These are phyloP conservation scores for Aspergillus sp. DNA, from an alignment of 2,329 filamentous ascomycete genomes.

Conservation along the genomic window DNA sequence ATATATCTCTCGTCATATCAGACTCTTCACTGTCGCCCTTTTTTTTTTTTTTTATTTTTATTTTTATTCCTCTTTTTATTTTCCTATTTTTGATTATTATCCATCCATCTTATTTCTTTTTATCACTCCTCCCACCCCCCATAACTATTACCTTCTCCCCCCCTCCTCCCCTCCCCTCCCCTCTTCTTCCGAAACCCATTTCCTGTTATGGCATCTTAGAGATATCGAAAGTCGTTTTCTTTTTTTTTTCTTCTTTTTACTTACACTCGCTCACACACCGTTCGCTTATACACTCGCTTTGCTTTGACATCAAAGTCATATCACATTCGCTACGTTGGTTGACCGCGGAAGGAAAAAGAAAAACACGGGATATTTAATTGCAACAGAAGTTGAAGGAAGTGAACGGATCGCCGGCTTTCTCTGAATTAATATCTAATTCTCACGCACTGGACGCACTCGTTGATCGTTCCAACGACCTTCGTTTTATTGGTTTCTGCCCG, in stretches of 20 bases:
- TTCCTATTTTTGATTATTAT: conserved; percentile 12
- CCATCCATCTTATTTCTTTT: conserved; percentile 22
- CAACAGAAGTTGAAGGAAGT: not conserved
- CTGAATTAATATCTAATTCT: conserved; percentile 18
- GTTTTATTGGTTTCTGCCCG: conserved; percentile 13
- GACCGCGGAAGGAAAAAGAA: conserved; percentile 15
- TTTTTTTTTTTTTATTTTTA: conserved; percentile 6
- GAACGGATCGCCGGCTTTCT: conserved; percentile 3
- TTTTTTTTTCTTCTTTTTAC: conserved; percentile 14
- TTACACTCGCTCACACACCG: conserved; percentile 36
- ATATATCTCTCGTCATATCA: conserved; percentile 22
- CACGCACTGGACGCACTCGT: conserved; percentile 17
- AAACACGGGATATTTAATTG: not conserved
- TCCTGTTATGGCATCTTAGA: conserved; percentile 33
- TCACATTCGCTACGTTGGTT: conserved; percentile 41
- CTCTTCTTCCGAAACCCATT: conserved; percentile 16
- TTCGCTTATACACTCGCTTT: conserved; percentile 40
- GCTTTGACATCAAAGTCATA: conserved; percentile 33
- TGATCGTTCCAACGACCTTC: conserved; percentile 20
- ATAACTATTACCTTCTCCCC: conserved; percentile 20
- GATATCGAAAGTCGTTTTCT: conserved; percentile 14
- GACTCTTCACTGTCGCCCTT: conserved; percentile 9
- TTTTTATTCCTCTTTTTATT: conserved; percentile 11
- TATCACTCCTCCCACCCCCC: conserved; percentile 25
- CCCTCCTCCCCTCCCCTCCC: conserved; percentile 16